A percentile compares a stretch with the other conserved stretches of the same genome.
These are phyloP conservation scores for Candida easanensis DNA, from an alignment of 805 yeast species.

Conservation along the genomic window DNA sequence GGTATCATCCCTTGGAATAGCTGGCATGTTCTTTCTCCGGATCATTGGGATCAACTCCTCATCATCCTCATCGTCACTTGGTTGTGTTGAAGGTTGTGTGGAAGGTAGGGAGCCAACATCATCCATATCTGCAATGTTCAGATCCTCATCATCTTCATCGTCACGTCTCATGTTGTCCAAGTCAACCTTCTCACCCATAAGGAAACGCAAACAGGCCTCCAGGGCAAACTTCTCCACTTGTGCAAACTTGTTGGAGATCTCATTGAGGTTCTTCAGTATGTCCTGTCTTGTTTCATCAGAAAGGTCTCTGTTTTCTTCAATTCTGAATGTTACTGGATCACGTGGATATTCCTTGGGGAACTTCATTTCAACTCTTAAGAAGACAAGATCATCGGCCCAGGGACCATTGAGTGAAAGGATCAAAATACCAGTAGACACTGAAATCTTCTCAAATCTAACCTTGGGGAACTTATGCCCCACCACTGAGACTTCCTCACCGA, in stretches of 20 bases:
- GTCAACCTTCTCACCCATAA: slow-evolving; percentile 77
- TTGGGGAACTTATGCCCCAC: slow-evolving; percentile 90
- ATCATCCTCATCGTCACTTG: slow-evolving; percentile 30
- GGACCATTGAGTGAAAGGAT: slow-evolving; percentile 80
- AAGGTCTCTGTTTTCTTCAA: slow-evolving; percentile 80
- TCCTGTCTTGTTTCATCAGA: slow-evolving; percentile 45
- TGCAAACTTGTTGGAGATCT: slow-evolving; percentile 56
- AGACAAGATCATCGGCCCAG: slow-evolving; percentile 56
- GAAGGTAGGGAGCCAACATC: slow-evolving; percentile 30
- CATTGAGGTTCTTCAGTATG: slow-evolving; percentile 48
- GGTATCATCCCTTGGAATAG: slow-evolving; percentile 5
- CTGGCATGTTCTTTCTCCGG: background rate
- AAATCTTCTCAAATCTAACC: slow-evolving; percentile 78
- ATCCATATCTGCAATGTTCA: slow-evolving; percentile 29
- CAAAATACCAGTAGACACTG: slow-evolving; percentile 81
- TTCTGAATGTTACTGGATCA: slow-evolving; percentile 53
- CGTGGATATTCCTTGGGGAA: slow-evolving; percentile 77
- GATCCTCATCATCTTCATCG: slow-evolving; percentile 34
- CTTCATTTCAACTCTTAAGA: slow-evolving; percentile 64
- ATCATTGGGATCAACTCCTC: slow-evolving; percentile 27
- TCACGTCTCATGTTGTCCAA: slow-evolving; percentile 37
- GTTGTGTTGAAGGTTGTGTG: slow-evolving; percentile 15
- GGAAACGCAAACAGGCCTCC: slow-evolving; percentile 72
- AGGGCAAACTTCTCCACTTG: slow-evolving; percentile 63
- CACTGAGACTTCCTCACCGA: slow-evolving; percentile 88